phyloP scores from a whole-genome alignment of 2,329 filamentous ascomycete species.

The Trichophyton verrucosum region DNA sequence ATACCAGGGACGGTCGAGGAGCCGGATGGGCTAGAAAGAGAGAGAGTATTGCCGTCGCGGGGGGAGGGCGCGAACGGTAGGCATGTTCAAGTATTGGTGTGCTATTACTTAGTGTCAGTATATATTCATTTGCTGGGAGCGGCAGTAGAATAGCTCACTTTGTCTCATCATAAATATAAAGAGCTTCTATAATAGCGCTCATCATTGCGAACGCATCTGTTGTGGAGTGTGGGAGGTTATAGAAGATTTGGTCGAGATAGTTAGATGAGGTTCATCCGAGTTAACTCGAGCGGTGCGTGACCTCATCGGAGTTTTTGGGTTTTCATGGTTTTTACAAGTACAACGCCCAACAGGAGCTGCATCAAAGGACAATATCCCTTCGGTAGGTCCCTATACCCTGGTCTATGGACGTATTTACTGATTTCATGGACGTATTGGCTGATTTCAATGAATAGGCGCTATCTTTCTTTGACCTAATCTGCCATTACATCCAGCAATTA shows the following conservation, averaged over 20 bases:
- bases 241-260: not conserved
- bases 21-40: slow-evolving; percentile 72
- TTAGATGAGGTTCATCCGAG: too few relatives aligned
- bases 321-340: not conserved
- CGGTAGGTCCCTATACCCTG: not conserved
- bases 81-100: slow-evolving; percentile 75
- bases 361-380: not conserved
- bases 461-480: not conserved
- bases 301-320: not conserved
- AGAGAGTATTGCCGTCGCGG: slow-evolving; percentile 63
- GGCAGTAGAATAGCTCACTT: slow-evolving; percentile 46
- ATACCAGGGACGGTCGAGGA: slow-evolving; percentile 75
- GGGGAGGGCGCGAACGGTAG: slow-evolving; percentile 70
- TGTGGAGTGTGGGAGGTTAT: slow-evolving; percentile 13
- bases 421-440: not conserved
- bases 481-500: not conserved
- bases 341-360: not conserved
- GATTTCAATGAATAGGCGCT: not conserved
- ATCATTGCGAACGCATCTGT: slow-evolving; percentile 40
- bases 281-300: not conserved
- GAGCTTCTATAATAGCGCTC: slow-evolving; percentile 81
- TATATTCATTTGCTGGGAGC: slow-evolving; percentile 3
- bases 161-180: slow-evolving; percentile 95
- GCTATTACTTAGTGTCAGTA: slow-evolving; percentile 38
- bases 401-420: not conserved